Percentiles rank a stretch among this genome's conserved stretches.
Evolutionary conservation across 139 green algal genomes (phyloP).

Genomic region (Picochlorum sp.): DNA sequence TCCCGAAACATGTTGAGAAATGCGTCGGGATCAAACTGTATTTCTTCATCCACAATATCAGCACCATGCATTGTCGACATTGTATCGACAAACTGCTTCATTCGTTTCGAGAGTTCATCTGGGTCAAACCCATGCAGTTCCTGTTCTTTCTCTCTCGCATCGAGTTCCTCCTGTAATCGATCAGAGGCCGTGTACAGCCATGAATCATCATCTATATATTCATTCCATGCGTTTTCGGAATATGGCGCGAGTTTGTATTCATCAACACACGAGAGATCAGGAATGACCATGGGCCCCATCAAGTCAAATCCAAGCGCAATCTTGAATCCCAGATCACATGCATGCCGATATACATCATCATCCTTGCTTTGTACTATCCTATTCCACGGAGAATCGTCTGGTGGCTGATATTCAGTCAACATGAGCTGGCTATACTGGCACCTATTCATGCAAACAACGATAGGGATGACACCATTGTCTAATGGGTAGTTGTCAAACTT

Average conservation of each 20-base stretch:
- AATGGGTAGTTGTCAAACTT: conserved; percentile 42
- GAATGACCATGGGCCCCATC: neutral
- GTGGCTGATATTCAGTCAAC: conserved; percentile 47
- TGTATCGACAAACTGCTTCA: conserved; percentile 44
- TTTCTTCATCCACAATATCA: conserved; percentile 24
- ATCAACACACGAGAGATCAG: neutral
- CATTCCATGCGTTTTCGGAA: no score
- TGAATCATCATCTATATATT: conserved; percentile 24
- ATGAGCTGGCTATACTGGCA: conserved; percentile 62
- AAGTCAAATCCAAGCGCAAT: neutral
- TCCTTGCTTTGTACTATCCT: neutral
- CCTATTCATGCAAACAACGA: conserved; percentile 35
- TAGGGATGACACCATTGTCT: conserved; percentile 22
- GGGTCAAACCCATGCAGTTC: conserved; percentile 30
- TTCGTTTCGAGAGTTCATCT: conserved; percentile 20
- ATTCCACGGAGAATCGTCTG: conserved; percentile 14
- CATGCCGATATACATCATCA: neutral
- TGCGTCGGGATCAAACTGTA: conserved; percentile 14
- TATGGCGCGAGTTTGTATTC: neutral
- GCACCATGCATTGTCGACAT: conserved; percentile 39
- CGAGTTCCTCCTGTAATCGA: neutral
- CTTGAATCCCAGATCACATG: neutral
- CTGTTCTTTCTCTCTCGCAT: conserved; percentile 35
- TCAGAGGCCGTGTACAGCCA: conserved; percentile 36
- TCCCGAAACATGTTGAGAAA: conserved; percentile 33